Percentiles rank a stretch among this genome's conserved stretches.
Evolutionary conservation across 75 land plant species (phyloP).

Genomic region (Cupressus sempervirens): DNA sequence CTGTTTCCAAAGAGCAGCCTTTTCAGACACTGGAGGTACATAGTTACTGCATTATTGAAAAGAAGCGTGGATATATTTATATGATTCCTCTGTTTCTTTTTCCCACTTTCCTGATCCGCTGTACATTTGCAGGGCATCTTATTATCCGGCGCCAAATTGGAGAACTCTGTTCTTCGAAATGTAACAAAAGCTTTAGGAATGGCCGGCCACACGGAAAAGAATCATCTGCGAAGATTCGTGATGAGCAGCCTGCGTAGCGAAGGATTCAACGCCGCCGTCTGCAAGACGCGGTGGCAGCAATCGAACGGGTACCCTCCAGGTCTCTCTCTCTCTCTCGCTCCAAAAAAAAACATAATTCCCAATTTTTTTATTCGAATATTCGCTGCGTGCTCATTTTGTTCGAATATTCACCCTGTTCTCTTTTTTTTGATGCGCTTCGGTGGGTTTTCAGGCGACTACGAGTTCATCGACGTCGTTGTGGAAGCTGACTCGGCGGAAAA

Average conservation of each 20-base stretch:
- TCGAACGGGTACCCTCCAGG: conserved; percentile 47
- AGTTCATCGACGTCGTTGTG: conserved; percentile 70
- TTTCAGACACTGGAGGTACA: background rate
- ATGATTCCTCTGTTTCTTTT: background rate
- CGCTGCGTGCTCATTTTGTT: background rate
- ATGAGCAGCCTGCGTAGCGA: conserved; percentile 26
- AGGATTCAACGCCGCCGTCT: conserved; percentile 68
- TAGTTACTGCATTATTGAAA: background rate
- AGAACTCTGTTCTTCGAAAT: background rate
- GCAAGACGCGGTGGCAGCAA: conserved; percentile 62
- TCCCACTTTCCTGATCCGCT: background rate
- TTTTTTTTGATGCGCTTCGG: too few species aligned
- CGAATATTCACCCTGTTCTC: background rate
- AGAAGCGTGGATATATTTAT: background rate
- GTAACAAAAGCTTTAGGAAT: background rate
- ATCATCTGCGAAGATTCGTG: conserved; percentile 28
- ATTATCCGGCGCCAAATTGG: background rate
- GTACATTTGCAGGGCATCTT: background rate
- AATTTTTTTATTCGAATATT: background rate
- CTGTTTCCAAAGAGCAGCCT: background rate
- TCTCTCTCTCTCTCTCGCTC: background rate
- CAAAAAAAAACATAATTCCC: background rate
- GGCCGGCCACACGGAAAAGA: background rate
- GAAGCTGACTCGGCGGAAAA: background rate
- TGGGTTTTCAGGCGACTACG: conserved; percentile 59